These are phyloP conservation scores for Kodamaea alishanica DNA, from an alignment of 1,139 yeast genomes.

Conservation along the genomic window DNA sequence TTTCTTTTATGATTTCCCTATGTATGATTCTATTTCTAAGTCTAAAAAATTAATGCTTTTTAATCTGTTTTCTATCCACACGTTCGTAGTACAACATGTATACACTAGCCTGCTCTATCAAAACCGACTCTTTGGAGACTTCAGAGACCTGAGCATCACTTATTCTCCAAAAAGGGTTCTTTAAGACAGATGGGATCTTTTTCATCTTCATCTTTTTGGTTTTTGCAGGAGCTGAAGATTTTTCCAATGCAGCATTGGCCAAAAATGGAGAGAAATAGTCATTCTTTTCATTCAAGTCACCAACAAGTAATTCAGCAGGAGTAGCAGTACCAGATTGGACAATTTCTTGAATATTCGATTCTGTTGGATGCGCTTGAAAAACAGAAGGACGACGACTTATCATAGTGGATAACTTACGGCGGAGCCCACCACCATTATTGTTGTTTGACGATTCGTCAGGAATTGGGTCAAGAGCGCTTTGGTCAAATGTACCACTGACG, in stretches of 20 bases:
- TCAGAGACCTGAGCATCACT: slow-evolving; percentile 74
- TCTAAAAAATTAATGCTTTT: slow-evolving; percentile 4
- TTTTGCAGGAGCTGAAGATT: slow-evolving; percentile 2
- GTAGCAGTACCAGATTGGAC: slow-evolving; percentile 40
- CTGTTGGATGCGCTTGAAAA: slow-evolving; percentile 38
- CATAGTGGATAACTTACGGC: slow-evolving; percentile 36
- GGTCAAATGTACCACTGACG: slow-evolving; percentile 5
- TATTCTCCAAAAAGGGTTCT: slow-evolving; percentile 80
- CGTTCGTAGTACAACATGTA: slow-evolving; percentile 82
- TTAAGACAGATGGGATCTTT: slow-evolving; percentile 50
- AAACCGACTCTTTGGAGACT: slow-evolving; percentile 54
- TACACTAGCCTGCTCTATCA: slow-evolving; percentile 68
- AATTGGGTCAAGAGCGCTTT: slow-evolving; percentile 5
- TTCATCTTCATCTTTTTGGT: slow-evolving; percentile 36
- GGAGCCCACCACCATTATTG: slow-evolving; percentile 16
- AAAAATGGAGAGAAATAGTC: slow-evolving; percentile 16
- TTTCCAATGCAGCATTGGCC: slow-evolving; percentile 9
- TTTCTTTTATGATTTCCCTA: too few species aligned
- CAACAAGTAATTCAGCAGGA: slow-evolving; percentile 43
- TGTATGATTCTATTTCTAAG: not conserved
- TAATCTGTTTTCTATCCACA: slow-evolving; percentile 30
- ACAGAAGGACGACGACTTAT: slow-evolving; percentile 47
- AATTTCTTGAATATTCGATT: slow-evolving; percentile 38
- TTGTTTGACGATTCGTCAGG: too few species aligned
- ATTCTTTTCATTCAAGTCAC: slow-evolving; percentile 22